Percentiles rank a stretch among this genome's conserved stretches.
These are phyloP conservation scores for Tulasnella calospora DNA, from an alignment of 768 basidiomycete genomes.

Conservation along the genomic window DNA sequence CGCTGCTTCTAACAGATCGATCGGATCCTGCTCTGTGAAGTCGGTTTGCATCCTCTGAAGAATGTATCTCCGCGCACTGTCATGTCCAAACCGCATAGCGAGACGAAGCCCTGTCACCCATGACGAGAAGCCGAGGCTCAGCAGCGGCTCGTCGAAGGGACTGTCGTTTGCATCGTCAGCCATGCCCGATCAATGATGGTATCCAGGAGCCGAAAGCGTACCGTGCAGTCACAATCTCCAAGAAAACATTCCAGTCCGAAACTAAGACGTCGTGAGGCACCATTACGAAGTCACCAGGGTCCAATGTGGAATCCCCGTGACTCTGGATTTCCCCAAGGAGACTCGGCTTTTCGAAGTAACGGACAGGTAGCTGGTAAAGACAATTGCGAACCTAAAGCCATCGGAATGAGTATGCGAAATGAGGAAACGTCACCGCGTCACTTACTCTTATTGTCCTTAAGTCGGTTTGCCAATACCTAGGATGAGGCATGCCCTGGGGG, in stretches of 20 bases:
- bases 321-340: neutral
- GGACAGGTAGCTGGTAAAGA: neutral
- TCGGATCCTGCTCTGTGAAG: neutral
- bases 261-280: neutral
- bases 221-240: neutral
- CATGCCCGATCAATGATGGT: neutral
- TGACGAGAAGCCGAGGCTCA: neutral
- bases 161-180: neutral
- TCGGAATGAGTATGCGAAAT: neutral
- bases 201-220: neutral
- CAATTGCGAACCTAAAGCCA: neutral
- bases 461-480: neutral
- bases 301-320: neutral
- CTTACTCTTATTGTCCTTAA: neutral
- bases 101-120: neutral
- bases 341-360: neutral
- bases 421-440: neutral
- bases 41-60: neutral
- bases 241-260: neutral
- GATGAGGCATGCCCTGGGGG: neutral
- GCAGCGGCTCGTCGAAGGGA: neutral
- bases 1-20: neutral
- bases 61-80: neutral
- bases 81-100: neutral
- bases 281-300: neutral